These are phyloP conservation scores for Pleurotus cornucopiae DNA, from an alignment of 768 basidiomycete genomes.

Conservation along the genomic window DNA sequence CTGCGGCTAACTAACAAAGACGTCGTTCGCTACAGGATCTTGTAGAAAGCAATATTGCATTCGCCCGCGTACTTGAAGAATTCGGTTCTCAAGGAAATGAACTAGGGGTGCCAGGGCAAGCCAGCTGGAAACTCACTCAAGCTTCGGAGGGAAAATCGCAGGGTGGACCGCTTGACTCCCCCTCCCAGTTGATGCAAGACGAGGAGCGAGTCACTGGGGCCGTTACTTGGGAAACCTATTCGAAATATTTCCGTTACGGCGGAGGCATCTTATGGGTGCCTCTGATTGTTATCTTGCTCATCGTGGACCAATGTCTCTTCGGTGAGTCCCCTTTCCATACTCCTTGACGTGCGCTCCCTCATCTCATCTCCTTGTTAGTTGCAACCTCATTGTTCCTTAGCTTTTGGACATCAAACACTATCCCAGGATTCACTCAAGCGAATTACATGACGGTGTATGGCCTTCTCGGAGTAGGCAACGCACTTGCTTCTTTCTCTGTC, in stretches of 20 bases:
- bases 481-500: slow-evolving; percentile 45
- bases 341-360: no score
- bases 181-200: slow-evolving; percentile 35
- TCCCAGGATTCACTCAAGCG: slow-evolving; percentile 52
- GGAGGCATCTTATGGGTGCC: slow-evolving; percentile 50
- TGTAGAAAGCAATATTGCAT: slow-evolving; percentile 8
- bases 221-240: slow-evolving; percentile 45
- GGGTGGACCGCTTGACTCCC: slow-evolving; percentile 25
- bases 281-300: slow-evolving; percentile 40
- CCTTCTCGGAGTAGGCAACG: slow-evolving; percentile 41
- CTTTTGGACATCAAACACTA: slow-evolving; percentile 59
- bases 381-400: slow-evolving; percentile 68
- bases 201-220: slow-evolving; percentile 57
- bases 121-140: slow-evolving; percentile 2
- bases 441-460: slow-evolving; percentile 65
- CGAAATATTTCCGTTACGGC: slow-evolving; percentile 39
- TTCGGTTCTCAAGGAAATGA: slow-evolving; percentile 9
- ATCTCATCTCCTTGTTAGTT: slow-evolving; percentile 27
- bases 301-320: slow-evolving; percentile 34
- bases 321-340: background rate
- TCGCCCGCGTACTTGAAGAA: slow-evolving; percentile 12
- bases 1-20: background rate
- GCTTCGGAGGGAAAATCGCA: slow-evolving; percentile 24
- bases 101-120: background rate
- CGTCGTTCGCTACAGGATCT: slow-evolving; percentile 6